phyloP scores from a whole-genome alignment of 352 stramenopile genomes.

The Globisporangium perplexum region DNA sequence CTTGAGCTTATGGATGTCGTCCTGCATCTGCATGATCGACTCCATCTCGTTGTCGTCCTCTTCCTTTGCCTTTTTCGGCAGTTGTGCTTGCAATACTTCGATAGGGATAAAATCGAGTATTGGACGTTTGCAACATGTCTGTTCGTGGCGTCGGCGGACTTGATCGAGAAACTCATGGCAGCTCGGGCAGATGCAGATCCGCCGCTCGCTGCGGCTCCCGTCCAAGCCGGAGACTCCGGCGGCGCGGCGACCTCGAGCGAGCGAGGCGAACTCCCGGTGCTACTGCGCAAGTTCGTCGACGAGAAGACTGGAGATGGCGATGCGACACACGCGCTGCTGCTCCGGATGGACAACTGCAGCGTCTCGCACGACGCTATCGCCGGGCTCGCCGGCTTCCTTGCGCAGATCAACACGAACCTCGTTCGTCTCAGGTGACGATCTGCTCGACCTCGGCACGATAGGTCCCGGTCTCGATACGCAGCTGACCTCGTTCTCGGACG shows the following conservation, averaged over 20 bases:
- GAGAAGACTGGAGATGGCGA: background rate
- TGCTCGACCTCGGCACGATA: no score
- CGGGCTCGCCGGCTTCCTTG: slow-evolving; percentile 19
- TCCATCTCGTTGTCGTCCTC: slow-evolving; percentile 41
- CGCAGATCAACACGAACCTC: slow-evolving; percentile 24
- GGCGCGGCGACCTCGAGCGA: background rate
- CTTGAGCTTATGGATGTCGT: slow-evolving; percentile 90
- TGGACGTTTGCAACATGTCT: background rate
- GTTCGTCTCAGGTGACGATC: slow-evolving; percentile 24
- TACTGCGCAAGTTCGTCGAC: background rate
- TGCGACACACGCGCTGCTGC: background rate
- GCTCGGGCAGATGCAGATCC: background rate
- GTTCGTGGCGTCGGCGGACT: no score
- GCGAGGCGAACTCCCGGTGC: background rate
- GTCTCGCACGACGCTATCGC: slow-evolving; percentile 15
- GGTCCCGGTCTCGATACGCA: no score
- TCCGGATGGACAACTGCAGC: slow-evolving; percentile 18
- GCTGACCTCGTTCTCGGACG: background rate
- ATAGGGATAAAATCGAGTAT: background rate
- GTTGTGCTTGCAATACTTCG: background rate
- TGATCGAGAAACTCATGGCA: background rate
- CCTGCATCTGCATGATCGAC: slow-evolving; percentile 89
- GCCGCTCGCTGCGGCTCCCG: background rate
- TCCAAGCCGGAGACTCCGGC: background rate
- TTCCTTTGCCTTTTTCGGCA: no score